These are phyloP conservation scores for Cutaneotrichosporon sp. DNA, from an alignment of 1,284 basidiomycete genomes.

Conservation along the genomic window DNA sequence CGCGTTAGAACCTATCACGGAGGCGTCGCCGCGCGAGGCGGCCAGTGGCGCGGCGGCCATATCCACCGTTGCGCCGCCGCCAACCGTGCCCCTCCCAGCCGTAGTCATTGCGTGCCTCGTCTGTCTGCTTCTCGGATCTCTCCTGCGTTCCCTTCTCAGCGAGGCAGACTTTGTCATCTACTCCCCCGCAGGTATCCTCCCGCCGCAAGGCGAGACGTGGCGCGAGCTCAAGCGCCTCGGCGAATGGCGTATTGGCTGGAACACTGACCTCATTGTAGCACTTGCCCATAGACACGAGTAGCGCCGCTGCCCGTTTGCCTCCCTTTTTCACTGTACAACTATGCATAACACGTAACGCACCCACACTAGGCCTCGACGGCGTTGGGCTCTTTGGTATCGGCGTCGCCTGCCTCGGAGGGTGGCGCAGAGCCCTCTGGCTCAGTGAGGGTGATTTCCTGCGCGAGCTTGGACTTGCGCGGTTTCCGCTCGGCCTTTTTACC, in stretches of 20 bases:
- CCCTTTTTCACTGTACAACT: conserved; percentile 12
- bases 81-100: conserved; percentile 40
- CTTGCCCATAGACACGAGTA: conserved; percentile 26
- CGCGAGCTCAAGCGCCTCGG: conserved; percentile 72
- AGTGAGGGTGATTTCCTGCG: conserved; percentile 37
- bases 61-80: conserved; percentile 3
- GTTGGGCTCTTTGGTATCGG: background rate
- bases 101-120: conserved; percentile 75
- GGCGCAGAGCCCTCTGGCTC: conserved; percentile 5
- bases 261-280: conserved; percentile 52
- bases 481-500: conserved; percentile 9
- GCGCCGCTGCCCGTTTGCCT: background rate
- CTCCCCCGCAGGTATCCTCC: conserved; percentile 54
- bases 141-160: conserved; percentile 76
- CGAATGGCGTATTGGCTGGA: conserved; percentile 51
- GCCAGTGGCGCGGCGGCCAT: background rate
- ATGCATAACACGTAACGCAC: conserved; percentile 5
- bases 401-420: background rate
- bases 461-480: conserved; percentile 40
- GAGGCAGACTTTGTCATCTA: conserved; percentile 78
- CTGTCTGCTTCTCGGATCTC: conserved; percentile 83
- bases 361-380: background rate
- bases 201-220: conserved; percentile 57
- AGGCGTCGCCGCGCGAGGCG: background rate
- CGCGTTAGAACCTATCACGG: background rate